A percentile compares a stretch with the other conserved stretches of the same genome.
phyloP scores from a whole-genome alignment of 202 grass and related monocot species.

The Eragrostis tef region DNA sequence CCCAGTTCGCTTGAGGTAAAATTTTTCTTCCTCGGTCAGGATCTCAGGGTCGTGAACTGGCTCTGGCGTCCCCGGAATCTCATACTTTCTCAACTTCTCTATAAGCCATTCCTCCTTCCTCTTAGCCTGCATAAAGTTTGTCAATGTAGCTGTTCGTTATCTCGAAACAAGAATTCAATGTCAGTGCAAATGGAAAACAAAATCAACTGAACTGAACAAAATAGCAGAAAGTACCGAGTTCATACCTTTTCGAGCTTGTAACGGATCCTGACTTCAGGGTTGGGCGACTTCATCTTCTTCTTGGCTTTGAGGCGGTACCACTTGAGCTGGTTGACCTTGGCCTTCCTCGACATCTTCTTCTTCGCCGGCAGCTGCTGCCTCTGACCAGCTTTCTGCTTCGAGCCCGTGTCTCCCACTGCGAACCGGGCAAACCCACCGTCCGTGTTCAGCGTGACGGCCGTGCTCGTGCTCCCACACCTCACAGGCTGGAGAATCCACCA shows the following conservation, averaged over 20 bases:
- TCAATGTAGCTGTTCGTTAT: not conserved
- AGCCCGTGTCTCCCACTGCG: not conserved
- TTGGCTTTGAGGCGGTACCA: conserved; percentile 83
- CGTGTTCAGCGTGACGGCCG: conserved; percentile 51
- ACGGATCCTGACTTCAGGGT: conserved; percentile 75
- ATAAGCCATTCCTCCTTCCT: conserved; percentile 87
- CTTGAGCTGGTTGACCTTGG: conserved; percentile 80
- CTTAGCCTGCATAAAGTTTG: conserved; percentile 59
- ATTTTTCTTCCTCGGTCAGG: conserved; percentile 73
- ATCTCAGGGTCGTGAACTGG: conserved; percentile 74
- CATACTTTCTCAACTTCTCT: conserved; percentile 83
- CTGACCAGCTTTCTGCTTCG: conserved; percentile 11
- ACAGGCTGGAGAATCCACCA: conserved; percentile 36
- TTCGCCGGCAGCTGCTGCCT: conserved; percentile 13
- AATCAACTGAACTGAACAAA: not conserved
- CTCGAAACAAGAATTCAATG: not conserved
- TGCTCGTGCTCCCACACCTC: conserved; percentile 48
- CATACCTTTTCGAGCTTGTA: conserved; percentile 73
- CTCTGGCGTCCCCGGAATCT: conserved; percentile 41
- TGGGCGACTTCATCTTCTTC: conserved; percentile 82
- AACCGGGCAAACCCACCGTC: conserved; percentile 59
- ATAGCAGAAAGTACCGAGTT: not conserved
- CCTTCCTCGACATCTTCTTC: conserved; percentile 72
- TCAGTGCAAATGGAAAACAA: not conserved
- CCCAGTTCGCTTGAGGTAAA: conserved; percentile 64